Percentiles rank a stretch among this genome's conserved stretches.
phyloP scores from a whole-genome alignment of 345 rosid species.

The Carallia pectinifolia region DNA sequence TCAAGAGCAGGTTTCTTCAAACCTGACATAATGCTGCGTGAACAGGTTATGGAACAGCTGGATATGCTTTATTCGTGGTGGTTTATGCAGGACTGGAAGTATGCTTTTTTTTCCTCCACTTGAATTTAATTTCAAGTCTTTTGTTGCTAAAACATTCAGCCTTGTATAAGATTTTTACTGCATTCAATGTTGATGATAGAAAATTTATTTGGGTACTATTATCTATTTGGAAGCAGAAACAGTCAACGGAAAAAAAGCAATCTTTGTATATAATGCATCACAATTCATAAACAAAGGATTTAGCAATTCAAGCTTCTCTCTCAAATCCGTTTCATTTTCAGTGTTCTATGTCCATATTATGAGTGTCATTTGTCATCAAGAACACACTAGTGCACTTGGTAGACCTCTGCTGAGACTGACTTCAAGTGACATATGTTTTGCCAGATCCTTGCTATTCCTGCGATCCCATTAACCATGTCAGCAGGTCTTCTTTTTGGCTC shows the following conservation, averaged over 20 bases:
- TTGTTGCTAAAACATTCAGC: background rate
- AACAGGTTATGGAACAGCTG: conserved; percentile 91
- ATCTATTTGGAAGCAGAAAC: background rate
- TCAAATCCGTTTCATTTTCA: background rate
- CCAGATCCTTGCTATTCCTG: conserved; percentile 92
- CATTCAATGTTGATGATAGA: background rate
- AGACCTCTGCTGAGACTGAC: conserved; percentile 11
- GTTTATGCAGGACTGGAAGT: conserved; percentile 96
- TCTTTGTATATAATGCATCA: too few relatives aligned
- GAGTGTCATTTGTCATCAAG: background rate
- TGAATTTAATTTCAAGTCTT: background rate
- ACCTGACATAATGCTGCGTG: conserved; percentile 9
- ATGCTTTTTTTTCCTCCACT: conserved; percentile 25
- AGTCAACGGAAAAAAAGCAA: too few relatives aligned
- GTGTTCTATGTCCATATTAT: background rate
- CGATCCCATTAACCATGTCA: conserved; percentile 93
- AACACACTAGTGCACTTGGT: background rate
- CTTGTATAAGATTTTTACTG: background rate
- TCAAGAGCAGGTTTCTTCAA: background rate
- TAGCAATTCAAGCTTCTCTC: too few relatives aligned
- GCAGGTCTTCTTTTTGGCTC: conserved; percentile 99
- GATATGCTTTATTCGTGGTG: conserved; percentile 88
- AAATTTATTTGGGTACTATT: background rate
- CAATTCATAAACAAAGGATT: too few relatives aligned
- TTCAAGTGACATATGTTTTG: conserved; percentile 8